These are phyloP conservation scores for Candida ficus DNA, from an alignment of 805 yeast genomes.

Conservation along the genomic window DNA sequence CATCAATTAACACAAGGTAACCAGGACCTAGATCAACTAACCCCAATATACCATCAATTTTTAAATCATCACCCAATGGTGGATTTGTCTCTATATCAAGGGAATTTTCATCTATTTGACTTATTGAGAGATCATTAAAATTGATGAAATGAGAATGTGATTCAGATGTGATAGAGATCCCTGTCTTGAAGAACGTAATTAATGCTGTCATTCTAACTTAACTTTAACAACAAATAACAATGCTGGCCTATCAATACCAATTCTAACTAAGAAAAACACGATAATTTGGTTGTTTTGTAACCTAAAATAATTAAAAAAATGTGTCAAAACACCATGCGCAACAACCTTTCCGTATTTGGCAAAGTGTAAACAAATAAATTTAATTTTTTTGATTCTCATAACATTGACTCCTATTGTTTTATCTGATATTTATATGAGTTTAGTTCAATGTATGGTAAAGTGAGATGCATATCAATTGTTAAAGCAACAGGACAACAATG, in stretches of 20 bases:
- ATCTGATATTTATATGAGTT: too few species aligned
- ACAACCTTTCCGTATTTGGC: constrained; percentile 1
- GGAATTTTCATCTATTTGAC: neutral
- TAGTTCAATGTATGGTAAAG: too few species aligned
- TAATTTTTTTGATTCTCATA: too few species aligned
- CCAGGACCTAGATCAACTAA: constrained; percentile 23
- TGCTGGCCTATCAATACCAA: neutral
- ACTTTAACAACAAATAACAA: too few species aligned
- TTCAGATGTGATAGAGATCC: constrained; percentile 7
- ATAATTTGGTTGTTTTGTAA: too few species aligned
- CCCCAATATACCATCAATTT: constrained; percentile 18
- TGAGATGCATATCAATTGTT: too few species aligned
- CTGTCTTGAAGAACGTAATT: constrained; percentile 11
- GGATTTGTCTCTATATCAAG: neutral
- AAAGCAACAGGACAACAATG: constrained; percentile 11
- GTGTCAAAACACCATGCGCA: neutral
- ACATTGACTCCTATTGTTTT: too few species aligned
- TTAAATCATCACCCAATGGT: constrained; percentile 6
- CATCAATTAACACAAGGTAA: constrained; percentile 15
- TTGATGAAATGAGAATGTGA: constrained; percentile 5
- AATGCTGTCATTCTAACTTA: neutral
- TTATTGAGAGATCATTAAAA: constrained; percentile 2
- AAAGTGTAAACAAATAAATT: constrained; percentile 4
- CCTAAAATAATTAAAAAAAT: too few species aligned
- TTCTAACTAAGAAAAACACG: neutral